Conservation (phyloP, 257 asterid species). For the Cynanchum wilfordii region DNA sequence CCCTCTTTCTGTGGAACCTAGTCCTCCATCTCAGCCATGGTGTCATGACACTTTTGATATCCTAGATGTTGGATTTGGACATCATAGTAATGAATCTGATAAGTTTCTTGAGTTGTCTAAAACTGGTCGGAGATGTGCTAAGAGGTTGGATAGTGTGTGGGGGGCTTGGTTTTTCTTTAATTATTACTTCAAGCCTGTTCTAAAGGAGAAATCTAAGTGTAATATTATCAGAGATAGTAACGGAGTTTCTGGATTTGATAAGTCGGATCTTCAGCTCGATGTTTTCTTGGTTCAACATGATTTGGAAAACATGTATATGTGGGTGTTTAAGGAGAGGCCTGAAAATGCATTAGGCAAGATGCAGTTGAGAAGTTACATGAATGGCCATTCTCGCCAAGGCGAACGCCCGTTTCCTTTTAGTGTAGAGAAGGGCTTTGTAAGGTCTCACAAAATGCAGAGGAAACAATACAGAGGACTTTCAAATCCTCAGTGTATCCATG, state of each 20-base stretch:
- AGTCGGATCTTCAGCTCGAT: constrained; percentile 61
- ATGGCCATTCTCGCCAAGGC: constrained; percentile 76
- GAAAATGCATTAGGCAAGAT: constrained; percentile 79
- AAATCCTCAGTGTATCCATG: constrained; percentile 72
- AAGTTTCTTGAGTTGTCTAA: constrained; percentile 43
- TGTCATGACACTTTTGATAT: constrained; percentile 50
- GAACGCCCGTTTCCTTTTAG: constrained; percentile 70
- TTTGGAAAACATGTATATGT: constrained; percentile 85
- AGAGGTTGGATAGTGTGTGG: constrained; percentile 66
- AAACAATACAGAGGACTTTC: constrained; percentile 73
- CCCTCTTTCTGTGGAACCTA: constrained; percentile 61
- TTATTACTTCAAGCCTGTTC: constrained; percentile 68
- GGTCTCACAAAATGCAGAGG: constrained; percentile 73
- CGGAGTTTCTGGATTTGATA: constrained; percentile 60
- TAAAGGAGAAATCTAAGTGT: constrained; percentile 57
- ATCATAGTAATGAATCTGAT: constrained; percentile 50
- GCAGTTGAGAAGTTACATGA: constrained; percentile 78
- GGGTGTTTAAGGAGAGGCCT: constrained; percentile 77
- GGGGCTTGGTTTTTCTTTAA: constrained; percentile 87
- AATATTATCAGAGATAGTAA: constrained; percentile 48
- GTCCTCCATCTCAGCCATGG: constrained; percentile 53
- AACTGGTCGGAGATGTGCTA: constrained; percentile 47
- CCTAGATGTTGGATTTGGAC: constrained; percentile 60
- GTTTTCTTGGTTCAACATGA: constrained; percentile 75
- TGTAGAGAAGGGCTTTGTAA: constrained; percentile 57